Base-by-base conservation (phyloP, 176 grass and related monocot species). In the Cenchrus fungigraminus region DNA sequence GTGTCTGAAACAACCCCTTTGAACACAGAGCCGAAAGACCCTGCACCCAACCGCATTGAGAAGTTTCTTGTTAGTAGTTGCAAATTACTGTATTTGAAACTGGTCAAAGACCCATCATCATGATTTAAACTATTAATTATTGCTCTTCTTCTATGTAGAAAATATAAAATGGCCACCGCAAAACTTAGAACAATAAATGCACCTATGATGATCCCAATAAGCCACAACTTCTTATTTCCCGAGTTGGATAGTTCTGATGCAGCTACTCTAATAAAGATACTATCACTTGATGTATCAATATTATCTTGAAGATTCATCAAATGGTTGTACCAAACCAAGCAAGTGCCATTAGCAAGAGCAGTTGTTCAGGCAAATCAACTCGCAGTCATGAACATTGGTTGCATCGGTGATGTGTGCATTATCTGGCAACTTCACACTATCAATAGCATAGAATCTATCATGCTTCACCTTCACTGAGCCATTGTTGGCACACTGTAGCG, bases 11-110 rank as follows among this genome's bases (percentile, higher is more conserved):
- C 52, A 44, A 54, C n/a, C 3, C n/a, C 91, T 76, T 87, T 89
- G 76, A 80, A 89, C 10, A 92, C 91, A 12, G 84, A 81, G 11
- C n/a, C 87, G 0, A 92, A 92, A 25, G 87, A 82, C 17, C 91
- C n/a, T n/a, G n/a, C n/a, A n/a, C n/a, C n/a, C n/a, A n/a, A n/a
- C n/a, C n/a, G n/a, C n/a, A n/a, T n/a, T n/a, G n/a, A 25, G 56
- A 92, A 92, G 65, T 89, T 89, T 82, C 64, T 89, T 6, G 91
- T 89, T 5, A 84, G n/a, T 8, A 37, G 13, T 57, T 77, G 79
- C 49, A 92, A 19, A 45, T 81, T 71, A 13, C 31, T 67, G 71
- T 89, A 87, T 67, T 46, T 86, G 76, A 89, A 92, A 31, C 55
- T 72, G 17, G 67, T 81, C 73, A 91, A 34, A 25, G 37, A 51